A percentile compares a stretch with the other conserved stretches of the same genome.
These are phyloP conservation scores for Chrysoporthe deuterocubensis DNA, from an alignment of 2,329 filamentous ascomycete species.

Conservation along the genomic window DNA sequence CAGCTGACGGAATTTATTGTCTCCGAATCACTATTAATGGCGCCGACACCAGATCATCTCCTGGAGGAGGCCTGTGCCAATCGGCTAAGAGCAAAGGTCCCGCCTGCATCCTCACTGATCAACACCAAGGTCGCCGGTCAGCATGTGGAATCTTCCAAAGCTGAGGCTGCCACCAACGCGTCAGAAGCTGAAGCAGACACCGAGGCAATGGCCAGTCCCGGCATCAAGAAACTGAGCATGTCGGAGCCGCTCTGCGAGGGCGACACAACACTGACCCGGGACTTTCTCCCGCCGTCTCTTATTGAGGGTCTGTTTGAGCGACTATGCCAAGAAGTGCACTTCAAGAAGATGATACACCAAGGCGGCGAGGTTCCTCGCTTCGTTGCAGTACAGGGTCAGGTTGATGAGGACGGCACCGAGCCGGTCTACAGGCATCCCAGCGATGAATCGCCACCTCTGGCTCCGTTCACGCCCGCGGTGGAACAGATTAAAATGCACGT, in stretches of 20 bases:
- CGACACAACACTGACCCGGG: slow-evolving; percentile 74
- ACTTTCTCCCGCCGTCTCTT: slow-evolving; percentile 66
- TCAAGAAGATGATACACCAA: slow-evolving; percentile 92
- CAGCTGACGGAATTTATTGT: not conserved
- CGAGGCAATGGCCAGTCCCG: slow-evolving; percentile 29
- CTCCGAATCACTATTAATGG: slow-evolving; percentile 22
- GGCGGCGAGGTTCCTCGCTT: slow-evolving; percentile 89
- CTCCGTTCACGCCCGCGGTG: slow-evolving; percentile 76
- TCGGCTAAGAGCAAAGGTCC: not conserved
- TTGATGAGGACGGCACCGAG: slow-evolving; percentile 70
- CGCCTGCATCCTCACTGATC: not conserved
- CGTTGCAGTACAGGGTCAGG: slow-evolving; percentile 82
- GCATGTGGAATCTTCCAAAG: not conserved
- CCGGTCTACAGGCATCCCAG: slow-evolving; percentile 95
- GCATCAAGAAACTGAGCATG: slow-evolving; percentile 31
- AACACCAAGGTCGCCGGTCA: not conserved
- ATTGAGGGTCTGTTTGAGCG: slow-evolving; percentile 68
- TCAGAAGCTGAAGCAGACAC: not conserved
- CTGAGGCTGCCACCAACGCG: not conserved
- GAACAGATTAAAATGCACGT: slow-evolving; percentile 68
- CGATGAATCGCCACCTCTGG: slow-evolving; percentile 80
- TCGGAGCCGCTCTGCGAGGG: slow-evolving; percentile 72
- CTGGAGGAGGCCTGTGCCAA: not conserved
- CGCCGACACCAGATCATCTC: slow-evolving; percentile 15
- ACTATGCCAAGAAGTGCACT: slow-evolving; percentile 75